A percentile compares a stretch with the other conserved stretches of the same genome.
These are phyloP conservation scores for Tulasnella sp. DNA, from an alignment of 768 basidiomycete genomes.

Conservation along the genomic window DNA sequence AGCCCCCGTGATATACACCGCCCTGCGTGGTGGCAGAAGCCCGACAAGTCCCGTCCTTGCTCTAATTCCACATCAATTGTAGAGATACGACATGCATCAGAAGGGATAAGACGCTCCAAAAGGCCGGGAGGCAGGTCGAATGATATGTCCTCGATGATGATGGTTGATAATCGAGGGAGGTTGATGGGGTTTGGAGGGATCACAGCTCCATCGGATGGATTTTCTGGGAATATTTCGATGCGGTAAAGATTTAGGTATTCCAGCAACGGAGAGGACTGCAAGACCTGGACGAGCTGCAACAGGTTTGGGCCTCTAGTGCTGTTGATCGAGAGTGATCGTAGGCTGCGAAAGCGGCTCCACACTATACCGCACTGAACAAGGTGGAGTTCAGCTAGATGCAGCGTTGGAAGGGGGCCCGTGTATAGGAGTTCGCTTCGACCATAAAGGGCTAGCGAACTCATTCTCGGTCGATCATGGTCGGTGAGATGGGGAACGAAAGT, in stretches of 20 bases:
- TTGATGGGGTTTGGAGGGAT: no score
- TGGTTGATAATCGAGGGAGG: no score
- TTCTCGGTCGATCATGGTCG: background rate
- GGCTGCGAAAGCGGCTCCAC: background rate
- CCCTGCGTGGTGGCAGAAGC: background rate
- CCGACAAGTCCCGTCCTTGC: background rate
- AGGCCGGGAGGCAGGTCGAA: no score
- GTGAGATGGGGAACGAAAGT: background rate
- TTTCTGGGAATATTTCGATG: background rate
- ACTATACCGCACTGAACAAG: background rate
- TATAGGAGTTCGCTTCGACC: background rate
- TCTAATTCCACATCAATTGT: background rate
- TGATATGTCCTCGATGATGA: no score
- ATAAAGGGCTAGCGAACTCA: background rate
- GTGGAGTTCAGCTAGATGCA: background rate
- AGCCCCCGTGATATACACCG: background rate
- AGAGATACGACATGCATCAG: background rate
- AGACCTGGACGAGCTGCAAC: background rate
- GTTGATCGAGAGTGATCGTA: background rate
- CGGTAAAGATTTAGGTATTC: background rate
- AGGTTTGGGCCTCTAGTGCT: background rate
- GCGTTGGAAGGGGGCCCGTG: background rate
- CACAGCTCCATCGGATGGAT: no score
- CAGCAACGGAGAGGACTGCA: background rate
- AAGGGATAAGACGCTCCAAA: background rate